phyloP scores from a whole-genome alignment of 805 yeast species.

The Zygosaccharomyces bailii region DNA sequence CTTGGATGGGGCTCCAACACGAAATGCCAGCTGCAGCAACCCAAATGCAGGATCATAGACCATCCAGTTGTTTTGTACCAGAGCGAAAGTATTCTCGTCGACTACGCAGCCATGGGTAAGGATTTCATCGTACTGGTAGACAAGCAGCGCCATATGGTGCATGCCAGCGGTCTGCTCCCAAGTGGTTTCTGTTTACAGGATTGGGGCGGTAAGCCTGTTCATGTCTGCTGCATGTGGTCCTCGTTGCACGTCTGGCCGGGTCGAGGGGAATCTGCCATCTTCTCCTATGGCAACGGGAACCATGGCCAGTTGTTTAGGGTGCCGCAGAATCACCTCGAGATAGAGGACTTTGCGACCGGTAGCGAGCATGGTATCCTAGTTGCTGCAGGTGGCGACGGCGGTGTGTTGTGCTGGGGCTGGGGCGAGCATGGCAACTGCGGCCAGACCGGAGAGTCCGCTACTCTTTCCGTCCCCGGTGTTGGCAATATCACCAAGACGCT shows the following conservation, averaged over 20 bases:
- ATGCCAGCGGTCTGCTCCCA: constrained; percentile 22
- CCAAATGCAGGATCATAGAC: constrained; percentile 19
- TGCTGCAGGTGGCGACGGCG: not conserved
- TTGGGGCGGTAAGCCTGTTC: constrained; percentile 13
- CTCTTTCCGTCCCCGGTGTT: constrained; percentile 23
- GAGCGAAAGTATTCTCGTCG: constrained; percentile 10
- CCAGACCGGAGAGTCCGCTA: constrained; percentile 12
- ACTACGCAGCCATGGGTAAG: constrained; percentile 30
- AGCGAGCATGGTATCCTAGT: constrained; percentile 79
- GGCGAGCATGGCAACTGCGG: constrained; percentile 99
- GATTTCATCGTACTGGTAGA: constrained; percentile 26
- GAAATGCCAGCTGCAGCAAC: constrained; percentile 44
- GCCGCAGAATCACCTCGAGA: constrained; percentile 7
- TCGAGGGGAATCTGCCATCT: constrained; percentile 23
- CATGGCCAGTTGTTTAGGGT: constrained; percentile 60
- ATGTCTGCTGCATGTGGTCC: constrained; percentile 63
- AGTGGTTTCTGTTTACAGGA: constrained; percentile 13
- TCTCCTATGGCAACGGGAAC: constrained; percentile 68
- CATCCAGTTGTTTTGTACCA: constrained; percentile 22
- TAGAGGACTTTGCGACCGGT: constrained; percentile 49
- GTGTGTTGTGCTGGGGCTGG: constrained; percentile 90
- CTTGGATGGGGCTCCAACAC: constrained; percentile 53
- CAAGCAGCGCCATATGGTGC: constrained; percentile 14
- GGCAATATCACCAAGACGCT: constrained; percentile 27
- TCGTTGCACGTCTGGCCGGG: constrained; percentile 52